These are phyloP conservation scores for Boletales sp. DNA, from an alignment of 768 basidiomycete species.

Conservation along the genomic window DNA sequence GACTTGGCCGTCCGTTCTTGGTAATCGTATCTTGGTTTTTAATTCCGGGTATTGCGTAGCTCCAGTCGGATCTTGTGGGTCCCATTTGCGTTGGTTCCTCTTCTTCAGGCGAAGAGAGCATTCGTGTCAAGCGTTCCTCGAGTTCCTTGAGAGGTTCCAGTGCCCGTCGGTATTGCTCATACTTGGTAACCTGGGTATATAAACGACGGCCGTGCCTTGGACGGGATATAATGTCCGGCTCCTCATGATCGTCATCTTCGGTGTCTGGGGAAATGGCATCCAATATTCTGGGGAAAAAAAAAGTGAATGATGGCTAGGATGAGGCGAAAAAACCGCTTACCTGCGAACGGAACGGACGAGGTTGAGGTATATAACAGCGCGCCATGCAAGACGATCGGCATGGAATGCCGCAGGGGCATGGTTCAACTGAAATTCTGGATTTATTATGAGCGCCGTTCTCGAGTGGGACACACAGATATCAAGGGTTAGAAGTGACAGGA, in stretches of 20 bases:
- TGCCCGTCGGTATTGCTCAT: slow-evolving; percentile 56
- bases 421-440: slow-evolving; percentile 77
- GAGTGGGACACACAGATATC: not conserved
- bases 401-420: slow-evolving; percentile 75
- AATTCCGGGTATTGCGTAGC: slow-evolving; percentile 22
- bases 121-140: slow-evolving; percentile 63
- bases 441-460: slow-evolving; percentile 15
- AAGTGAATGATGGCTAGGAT: slow-evolving; percentile 1
- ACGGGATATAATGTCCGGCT: slow-evolving; percentile 50
- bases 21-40: slow-evolving; percentile 12
- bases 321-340: slow-evolving; percentile 34
- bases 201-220: slow-evolving; percentile 38
- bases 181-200: slow-evolving; percentile 50
- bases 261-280: slow-evolving; percentile 68
- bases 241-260: slow-evolving; percentile 56
- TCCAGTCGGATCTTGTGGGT: slow-evolving; percentile 38
- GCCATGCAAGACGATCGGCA: slow-evolving; percentile 81
- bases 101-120: slow-evolving; percentile 68
- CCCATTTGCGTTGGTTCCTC: slow-evolving; percentile 58
- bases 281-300: slow-evolving; percentile 51
- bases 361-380: slow-evolving; percentile 85
- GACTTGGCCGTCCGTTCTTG: slow-evolving; percentile 44
- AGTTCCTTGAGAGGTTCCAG: slow-evolving; percentile 69
- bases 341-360: slow-evolving; percentile 78
- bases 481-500: slow-evolving; percentile 1